A percentile compares a stretch with the other conserved stretches of the same genome.
Conservation (phyloP, 2,329 filamentous ascomycete species). For the Scedosporium apiospermum region DNA sequence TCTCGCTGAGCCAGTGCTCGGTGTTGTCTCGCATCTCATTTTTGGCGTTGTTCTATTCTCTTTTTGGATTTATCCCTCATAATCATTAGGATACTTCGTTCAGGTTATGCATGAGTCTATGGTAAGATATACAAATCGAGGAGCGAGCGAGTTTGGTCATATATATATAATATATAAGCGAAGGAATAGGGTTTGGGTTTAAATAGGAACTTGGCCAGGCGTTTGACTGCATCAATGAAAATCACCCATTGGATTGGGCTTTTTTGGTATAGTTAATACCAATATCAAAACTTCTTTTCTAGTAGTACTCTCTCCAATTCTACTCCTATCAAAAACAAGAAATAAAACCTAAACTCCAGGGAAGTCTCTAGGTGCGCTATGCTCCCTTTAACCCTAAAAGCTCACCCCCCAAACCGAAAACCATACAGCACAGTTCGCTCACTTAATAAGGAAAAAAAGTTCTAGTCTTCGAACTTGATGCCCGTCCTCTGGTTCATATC, state of each 20-base stretch:
- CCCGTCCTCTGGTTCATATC: slow-evolving; percentile 75
- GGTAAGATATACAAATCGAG: neutral
- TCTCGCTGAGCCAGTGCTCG: too few species aligned
- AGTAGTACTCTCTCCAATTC: neutral
- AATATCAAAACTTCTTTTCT: neutral
- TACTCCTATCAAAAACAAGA: neutral
- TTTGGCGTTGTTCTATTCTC: neutral
- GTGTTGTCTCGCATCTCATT: neutral
- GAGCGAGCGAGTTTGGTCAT: neutral
- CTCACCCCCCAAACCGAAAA: neutral
- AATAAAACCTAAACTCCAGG: neutral
- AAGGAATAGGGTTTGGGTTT: too few species aligned
- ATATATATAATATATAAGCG: too few species aligned
- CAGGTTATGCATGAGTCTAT: too few species aligned
- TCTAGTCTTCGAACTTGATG: slow-evolving; percentile 87
- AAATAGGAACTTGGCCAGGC: too few species aligned
- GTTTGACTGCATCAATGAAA: too few species aligned
- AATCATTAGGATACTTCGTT: neutral
- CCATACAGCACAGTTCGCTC: neutral
- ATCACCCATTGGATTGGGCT: too few species aligned
- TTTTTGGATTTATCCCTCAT: slow-evolving; percentile 9
- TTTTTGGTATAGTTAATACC: too few species aligned
- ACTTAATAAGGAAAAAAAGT: too few species aligned
- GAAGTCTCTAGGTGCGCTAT: neutral
- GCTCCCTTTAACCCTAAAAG: neutral